These are phyloP conservation scores for Oryza australiensis DNA, from an alignment of 176 grass and related monocot species.

Conservation along the genomic window DNA sequence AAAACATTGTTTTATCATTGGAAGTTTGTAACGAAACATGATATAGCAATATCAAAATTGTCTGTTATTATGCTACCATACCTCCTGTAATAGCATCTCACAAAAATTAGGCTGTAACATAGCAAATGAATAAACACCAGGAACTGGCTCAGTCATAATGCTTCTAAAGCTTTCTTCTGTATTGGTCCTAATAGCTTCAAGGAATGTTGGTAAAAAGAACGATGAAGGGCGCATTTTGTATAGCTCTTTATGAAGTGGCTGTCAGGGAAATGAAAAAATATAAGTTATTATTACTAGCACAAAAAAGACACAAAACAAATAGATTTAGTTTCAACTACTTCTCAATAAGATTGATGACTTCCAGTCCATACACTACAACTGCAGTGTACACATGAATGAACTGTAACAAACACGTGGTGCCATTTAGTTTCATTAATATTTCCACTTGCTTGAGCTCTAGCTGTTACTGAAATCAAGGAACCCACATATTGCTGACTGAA, in stretches of 20 bases:
- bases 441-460: neutral
- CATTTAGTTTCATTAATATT: neutral
- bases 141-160: conserved; percentile 77
- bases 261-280: conserved; percentile 22
- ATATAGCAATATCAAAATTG: conserved; percentile 12
- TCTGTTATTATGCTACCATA: conserved; percentile 31
- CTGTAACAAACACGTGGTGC: neutral
- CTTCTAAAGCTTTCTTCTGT: conserved; percentile 83
- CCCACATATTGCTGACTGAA: neutral
- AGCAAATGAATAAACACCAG: conserved; percentile 95
- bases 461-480: neutral
- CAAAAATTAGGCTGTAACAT: conserved; percentile 89
- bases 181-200: conserved; percentile 77
- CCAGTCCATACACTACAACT: neutral
- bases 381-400: neutral
- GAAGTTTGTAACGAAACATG: neutral
- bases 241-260: conserved; percentile 88
- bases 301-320: neutral
- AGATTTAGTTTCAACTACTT: neutral
- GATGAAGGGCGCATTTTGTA: conserved; percentile 72
- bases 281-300: conserved; percentile 20
- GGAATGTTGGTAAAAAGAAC: conserved; percentile 84
- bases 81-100: conserved; percentile 88
- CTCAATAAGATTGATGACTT: neutral
- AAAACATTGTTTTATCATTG: conserved; percentile 26